Base-by-base conservation (phyloP, 495 filamentous ascomycete species). In the Aspergillus mulundensis region DNA sequence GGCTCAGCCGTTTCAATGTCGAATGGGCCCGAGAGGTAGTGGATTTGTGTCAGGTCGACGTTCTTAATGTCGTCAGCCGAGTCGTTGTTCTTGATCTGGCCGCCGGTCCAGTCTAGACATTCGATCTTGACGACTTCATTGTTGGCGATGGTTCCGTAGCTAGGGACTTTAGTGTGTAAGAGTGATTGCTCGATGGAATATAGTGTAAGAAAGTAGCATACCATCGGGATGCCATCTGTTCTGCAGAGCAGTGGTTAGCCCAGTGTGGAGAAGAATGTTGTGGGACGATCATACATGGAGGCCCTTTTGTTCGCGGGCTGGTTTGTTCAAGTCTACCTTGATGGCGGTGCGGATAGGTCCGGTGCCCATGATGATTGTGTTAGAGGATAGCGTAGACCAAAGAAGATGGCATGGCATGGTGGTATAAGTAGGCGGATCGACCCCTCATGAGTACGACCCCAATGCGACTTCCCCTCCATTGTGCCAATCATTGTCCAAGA, bases 151-250 rank as follows among this genome's bases (percentile, higher is more conserved):
- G 82, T 85, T 30, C 80, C 87, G 38, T 73, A 78, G 50, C 81
- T 82, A 12, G 93, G 93, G 61, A 97, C 90, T 36, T 93, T 41
- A 0, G 51, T n/a, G 36, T 25, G 11, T 60, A 25, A 61, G 43
- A 20, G 50, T 42, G 24, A 43, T 34, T 24, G 50, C 43, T 18
- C 25, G 10, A 34, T 18, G 32, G 11, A 7, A 6, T 12, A 1
- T 49, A 36, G 12, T 40, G 20, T 19, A 28, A 7, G 8, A 24
- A 15, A 11, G 30, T 8, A 8, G n/a, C 79, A 32, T 76, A 91
- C 90, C 85, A 60, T 96, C 92, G 34, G 92, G 92, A 66, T 97
- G 92, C 92, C 92, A 97, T 71, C 92, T 75, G 67, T 97, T 97
- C 89, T 93, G 61, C 19, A 45, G n/a, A n/a, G 28, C 21, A 47